Evolutionary conservation across 345 rosid genomes (phyloP), one percentile per base, ranked within the genome.

Genomic region (Ricinus communis): DNA sequence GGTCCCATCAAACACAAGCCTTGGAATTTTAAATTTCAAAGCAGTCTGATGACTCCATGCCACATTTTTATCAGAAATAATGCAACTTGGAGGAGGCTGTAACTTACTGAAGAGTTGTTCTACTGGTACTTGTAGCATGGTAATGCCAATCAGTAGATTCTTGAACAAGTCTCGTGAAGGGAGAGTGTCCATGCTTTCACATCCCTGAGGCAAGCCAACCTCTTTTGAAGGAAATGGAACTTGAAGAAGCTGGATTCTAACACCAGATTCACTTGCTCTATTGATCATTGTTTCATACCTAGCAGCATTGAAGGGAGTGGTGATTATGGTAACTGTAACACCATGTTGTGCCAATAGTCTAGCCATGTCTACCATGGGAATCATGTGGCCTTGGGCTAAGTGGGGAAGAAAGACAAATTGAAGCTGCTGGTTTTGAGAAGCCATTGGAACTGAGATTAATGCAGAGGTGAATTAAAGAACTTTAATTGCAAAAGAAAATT

Each of bases 1-100:
- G 67, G 66, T 74, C 3, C 83, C 87, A 22, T 84, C 79, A 46
- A 86, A 86, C 12, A 76, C 41, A 16, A 84, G 65, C 52, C 83
- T 74, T 2, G 86, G 90, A 60, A 83, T 73, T 52, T 60, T 25
- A 8, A 80, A 52, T 66, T 75, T 72, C 22, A 0, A 2, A 12
- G 87, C 79, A 5, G 76, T 70, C 0, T 74, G 3, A 28, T 40
- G 71, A 0, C 87, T 82, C 87, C 84, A 86, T 0, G 81, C 57
- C 1, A 80, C 71, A 64, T 68, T 63, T 71, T 72, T 71, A 43
- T 76, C 87, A 0, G 83, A 71, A 9, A 85, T 56, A 18, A 83
- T 71, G 80, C 89, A 81, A 40, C 76, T 68, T 0, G 89, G 85
- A 15, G 47, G 62, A 13, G 85, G 87, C 22, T 67, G 50, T 30